A percentile compares a stretch with the other conserved stretches of the same genome.
phyloP scores from a whole-genome alignment of 1,139 yeast species.

The Zygoascus sp. region DNA sequence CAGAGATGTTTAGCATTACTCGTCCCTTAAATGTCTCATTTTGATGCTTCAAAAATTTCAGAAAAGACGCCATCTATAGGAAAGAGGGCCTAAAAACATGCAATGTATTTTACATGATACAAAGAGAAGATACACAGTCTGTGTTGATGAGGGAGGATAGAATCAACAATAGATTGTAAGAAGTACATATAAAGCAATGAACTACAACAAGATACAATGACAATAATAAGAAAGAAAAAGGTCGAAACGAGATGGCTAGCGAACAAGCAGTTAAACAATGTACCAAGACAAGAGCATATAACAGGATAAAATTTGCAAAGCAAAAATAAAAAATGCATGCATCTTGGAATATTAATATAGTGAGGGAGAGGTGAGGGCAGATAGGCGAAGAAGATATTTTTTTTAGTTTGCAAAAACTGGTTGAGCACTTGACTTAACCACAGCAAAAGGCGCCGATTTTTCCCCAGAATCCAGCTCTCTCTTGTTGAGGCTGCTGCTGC shows the following conservation, averaged over 20 bases:
- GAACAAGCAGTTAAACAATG: neutral
- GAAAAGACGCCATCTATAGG: neutral
- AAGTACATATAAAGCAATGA: neutral
- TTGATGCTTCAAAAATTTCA: too few species aligned
- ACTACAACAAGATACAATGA: slow-evolving; percentile 1
- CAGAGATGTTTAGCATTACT: too few species aligned
- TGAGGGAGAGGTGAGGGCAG: too few species aligned
- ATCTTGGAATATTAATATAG: neutral
- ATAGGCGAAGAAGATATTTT: too few species aligned
- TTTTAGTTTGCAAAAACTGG: neutral
- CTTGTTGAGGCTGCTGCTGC: slow-evolving; percentile 21
- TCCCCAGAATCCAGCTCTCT: slow-evolving; percentile 32
- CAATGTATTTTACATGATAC: neutral
- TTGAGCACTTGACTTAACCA: slow-evolving; percentile 32
- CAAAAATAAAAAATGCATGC: neutral
- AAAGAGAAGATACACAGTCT: neutral
- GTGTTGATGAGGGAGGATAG: neutral
- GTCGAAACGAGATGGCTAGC: neutral
- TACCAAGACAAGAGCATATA: neutral
- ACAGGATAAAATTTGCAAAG: neutral
- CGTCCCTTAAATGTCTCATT: too few species aligned
- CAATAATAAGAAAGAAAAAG: slow-evolving; percentile 1
- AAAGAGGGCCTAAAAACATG: too few species aligned
- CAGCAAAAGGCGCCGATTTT: slow-evolving; percentile 33
- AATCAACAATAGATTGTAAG: neutral